Conservation (phyloP, 495 filamentous ascomycete species). For the Pseudomonodictys pantanalensis region DNA sequence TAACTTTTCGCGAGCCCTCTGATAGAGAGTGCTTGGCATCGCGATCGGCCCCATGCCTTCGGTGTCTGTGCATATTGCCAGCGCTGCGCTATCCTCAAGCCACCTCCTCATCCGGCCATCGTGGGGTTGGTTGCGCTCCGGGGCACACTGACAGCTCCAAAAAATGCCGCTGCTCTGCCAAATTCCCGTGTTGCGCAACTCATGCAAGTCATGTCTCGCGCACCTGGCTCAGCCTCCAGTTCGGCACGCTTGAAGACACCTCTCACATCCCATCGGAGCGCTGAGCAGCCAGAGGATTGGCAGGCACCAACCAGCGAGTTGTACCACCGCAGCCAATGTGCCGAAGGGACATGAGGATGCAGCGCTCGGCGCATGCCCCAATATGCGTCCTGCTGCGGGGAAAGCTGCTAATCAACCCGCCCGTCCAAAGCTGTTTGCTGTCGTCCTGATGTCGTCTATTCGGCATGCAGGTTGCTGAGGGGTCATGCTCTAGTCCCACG, state of each 20-base stretch:
- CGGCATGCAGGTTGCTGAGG: conserved; percentile 10
- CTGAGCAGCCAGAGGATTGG: background rate
- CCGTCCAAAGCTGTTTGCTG: too few relatives aligned
- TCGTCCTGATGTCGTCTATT: conserved; percentile 1
- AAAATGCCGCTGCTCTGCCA: conserved; percentile 7
- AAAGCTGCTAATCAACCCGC: too few relatives aligned
- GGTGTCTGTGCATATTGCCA: conserved; percentile 15
- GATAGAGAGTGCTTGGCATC: background rate
- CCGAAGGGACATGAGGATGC: background rate
- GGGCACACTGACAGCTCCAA: background rate
- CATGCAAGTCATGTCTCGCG: conserved; percentile 25
- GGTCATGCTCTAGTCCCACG: background rate
- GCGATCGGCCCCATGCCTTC: conserved; percentile 15
- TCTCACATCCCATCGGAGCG: background rate
- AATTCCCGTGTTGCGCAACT: conserved; percentile 11
- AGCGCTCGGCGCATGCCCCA: background rate
- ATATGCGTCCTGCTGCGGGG: background rate
- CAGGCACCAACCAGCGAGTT: background rate
- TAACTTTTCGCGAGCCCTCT: background rate
- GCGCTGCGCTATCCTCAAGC: conserved; percentile 21
- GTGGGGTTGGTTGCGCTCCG: conserved; percentile 1
- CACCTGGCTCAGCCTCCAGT: background rate
- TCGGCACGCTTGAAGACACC: too few relatives aligned
- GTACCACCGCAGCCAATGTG: background rate
- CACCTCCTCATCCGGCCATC: conserved; percentile 19